Evolutionary conservation across 2,329 filamentous ascomycete species (phyloP).

Genomic region (Didymella arachidicola): DNA sequence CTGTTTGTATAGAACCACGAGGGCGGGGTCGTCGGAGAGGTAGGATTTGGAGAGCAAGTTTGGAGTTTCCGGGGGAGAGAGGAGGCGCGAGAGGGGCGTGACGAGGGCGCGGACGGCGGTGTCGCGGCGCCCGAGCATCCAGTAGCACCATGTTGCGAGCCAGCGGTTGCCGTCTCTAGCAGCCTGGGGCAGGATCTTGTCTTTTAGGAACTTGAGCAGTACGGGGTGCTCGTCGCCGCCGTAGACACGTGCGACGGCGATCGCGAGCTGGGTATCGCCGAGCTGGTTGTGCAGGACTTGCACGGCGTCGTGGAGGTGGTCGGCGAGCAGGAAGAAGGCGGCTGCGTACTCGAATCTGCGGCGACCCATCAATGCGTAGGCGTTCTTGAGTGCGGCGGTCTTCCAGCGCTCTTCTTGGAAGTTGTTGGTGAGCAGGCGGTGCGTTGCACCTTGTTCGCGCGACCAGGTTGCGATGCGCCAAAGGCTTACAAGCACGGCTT

Average conservation of each 20-base stretch:
- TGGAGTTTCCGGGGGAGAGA: slow-evolving; percentile 72
- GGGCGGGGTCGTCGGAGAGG: slow-evolving; percentile 86
- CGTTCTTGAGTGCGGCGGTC: slow-evolving; percentile 91
- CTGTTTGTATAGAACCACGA: slow-evolving; percentile 86
- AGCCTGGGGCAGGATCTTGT: slow-evolving; percentile 80
- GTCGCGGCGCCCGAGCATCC: slow-evolving; percentile 82
- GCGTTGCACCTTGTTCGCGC: slow-evolving; percentile 81
- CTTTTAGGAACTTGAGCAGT: slow-evolving; percentile 75
- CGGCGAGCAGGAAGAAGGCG: slow-evolving; percentile 92
- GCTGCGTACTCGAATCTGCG: slow-evolving; percentile 93
- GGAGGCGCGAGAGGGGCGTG: slow-evolving; percentile 77
- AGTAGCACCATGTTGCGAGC: slow-evolving; percentile 95
- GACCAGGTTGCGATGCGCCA: slow-evolving; percentile 96
- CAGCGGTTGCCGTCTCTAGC: slow-evolving; percentile 86
- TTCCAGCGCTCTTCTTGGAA: slow-evolving; percentile 88
- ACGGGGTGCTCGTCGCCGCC: slow-evolving; percentile 83
- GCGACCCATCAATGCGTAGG: slow-evolving; percentile 91
- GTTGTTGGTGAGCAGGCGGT: slow-evolving; percentile 84
- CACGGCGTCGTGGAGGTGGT: slow-evolving; percentile 83
- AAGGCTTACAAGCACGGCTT: slow-evolving; percentile 84
- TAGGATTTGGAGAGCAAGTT: slow-evolving; percentile 80
- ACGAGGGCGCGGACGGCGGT: slow-evolving; percentile 85
- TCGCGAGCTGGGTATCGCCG: slow-evolving; percentile 86
- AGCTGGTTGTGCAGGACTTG: slow-evolving; percentile 87
- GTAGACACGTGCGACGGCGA: slow-evolving; percentile 86